phyloP scores from a whole-genome alignment of 495 filamentous ascomycete genomes.

The Penicillium samsonianum region DNA sequence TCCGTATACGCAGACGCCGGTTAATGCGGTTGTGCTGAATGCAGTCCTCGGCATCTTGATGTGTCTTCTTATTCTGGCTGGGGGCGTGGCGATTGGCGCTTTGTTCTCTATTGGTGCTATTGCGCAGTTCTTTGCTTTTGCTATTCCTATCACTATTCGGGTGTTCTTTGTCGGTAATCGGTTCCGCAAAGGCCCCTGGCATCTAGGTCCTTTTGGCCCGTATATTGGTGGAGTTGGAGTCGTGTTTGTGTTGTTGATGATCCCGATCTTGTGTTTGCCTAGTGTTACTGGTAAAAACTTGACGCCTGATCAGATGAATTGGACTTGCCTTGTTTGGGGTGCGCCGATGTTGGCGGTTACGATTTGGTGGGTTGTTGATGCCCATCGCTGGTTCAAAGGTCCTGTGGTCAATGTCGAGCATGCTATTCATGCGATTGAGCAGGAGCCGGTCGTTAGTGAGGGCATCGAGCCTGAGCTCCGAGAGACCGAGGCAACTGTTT shows the following conservation, averaged over 20 bases:
- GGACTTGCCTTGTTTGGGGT: constrained; percentile 77
- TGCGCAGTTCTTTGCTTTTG: constrained; percentile 73
- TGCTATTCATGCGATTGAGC: constrained; percentile 32
- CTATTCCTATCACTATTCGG: constrained; percentile 71
- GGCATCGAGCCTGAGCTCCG: constrained; percentile 25
- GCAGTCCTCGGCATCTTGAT: constrained; percentile 62
- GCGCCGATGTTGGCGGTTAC: constrained; percentile 61
- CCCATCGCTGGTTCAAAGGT: constrained; percentile 74
- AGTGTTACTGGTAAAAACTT: constrained; percentile 58
- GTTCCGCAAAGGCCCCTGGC: constrained; percentile 73
- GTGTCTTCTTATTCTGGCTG: constrained; percentile 69
- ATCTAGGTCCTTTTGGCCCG: constrained; percentile 63
- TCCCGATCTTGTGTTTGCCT: constrained; percentile 74
- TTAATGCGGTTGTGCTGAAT: constrained; percentile 80
- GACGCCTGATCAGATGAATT: constrained; percentile 65
- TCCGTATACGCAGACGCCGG: constrained; percentile 64
- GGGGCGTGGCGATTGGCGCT: constrained; percentile 65
- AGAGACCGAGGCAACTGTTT: constrained; percentile 39
- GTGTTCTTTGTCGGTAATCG: constrained; percentile 71
- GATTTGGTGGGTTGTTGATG: constrained; percentile 72
- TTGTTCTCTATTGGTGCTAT: constrained; percentile 78
- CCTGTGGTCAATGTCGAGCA: constrained; percentile 61
- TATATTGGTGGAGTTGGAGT: constrained; percentile 63
- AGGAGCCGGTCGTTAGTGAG: constrained; percentile 24
- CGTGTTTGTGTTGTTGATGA: constrained; percentile 68